Evolutionary conservation across 306 rosid genomes (phyloP).

Genomic region (Fagus sylvatica): DNA sequence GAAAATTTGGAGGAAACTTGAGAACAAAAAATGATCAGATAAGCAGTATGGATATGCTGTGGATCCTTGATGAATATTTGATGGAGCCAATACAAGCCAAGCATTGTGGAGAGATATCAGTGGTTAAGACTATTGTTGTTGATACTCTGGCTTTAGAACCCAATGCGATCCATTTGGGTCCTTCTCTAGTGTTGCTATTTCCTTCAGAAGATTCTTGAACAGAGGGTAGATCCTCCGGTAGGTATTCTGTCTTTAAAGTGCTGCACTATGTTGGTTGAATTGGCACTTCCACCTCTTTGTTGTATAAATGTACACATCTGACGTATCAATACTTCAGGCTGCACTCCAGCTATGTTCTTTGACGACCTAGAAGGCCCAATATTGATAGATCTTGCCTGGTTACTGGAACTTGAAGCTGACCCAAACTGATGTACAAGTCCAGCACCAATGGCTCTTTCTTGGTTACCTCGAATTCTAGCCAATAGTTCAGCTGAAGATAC

Average conservation of each 20-base stretch:
- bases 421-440: constrained; percentile 66
- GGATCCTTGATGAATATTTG: neutral
- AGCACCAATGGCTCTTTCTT: constrained; percentile 69
- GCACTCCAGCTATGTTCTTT: constrained; percentile 49
- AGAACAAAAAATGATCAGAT: neutral
- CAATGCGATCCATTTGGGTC: constrained; percentile 63
- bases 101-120: constrained; percentile 9
- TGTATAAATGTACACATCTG: constrained; percentile 78
- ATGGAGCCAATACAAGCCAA: neutral
- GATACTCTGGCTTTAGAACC: constrained; percentile 82
- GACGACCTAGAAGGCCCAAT: constrained; percentile 50
- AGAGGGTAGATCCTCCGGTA: constrained; percentile 69
- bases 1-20: neutral
- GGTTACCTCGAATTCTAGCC: constrained; percentile 66
- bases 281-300: constrained; percentile 70
- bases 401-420: constrained; percentile 33
- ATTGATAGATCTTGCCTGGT: constrained; percentile 42
- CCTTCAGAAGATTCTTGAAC: constrained; percentile 92
- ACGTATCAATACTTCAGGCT: constrained; percentile 83
- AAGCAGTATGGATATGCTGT: neutral
- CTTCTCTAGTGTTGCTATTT: constrained; percentile 76
- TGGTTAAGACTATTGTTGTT: constrained; percentile 26
- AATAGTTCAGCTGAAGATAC: constrained; percentile 77
- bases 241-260: constrained; percentile 83
- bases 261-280: constrained; percentile 73